phyloP scores from a whole-genome alignment of 2,329 filamentous ascomycete genomes.

The Nemania bipapillata region DNA sequence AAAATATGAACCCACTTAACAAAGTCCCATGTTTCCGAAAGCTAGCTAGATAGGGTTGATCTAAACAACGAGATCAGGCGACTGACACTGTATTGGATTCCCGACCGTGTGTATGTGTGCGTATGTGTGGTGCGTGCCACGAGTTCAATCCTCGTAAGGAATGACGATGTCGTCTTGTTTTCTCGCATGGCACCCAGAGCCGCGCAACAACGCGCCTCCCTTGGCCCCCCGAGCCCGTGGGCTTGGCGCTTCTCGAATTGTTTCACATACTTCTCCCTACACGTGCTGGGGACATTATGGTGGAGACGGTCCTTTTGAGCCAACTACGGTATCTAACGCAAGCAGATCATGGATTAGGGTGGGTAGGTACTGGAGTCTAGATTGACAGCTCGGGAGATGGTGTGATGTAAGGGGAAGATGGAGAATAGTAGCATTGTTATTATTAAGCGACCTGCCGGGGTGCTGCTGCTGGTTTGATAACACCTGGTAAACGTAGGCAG shows the following conservation, averaged over 20 bases:
- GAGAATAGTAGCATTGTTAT: slow-evolving; percentile 19
- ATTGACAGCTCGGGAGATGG: slow-evolving; percentile 10
- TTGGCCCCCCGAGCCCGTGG: slow-evolving; percentile 18
- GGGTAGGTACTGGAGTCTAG: background rate
- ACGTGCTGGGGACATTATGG: slow-evolving; percentile 4
- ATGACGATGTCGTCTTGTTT: background rate
- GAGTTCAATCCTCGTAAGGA: background rate
- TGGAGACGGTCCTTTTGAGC: slow-evolving; percentile 12
- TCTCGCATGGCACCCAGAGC: slow-evolving; percentile 8
- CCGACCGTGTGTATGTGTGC: background rate
- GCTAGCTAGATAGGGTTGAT: background rate
- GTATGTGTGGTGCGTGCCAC: too few relatives aligned
- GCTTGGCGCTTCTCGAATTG: slow-evolving; percentile 34
- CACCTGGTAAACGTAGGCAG: background rate
- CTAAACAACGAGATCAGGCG: background rate
- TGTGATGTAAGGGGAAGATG: background rate
- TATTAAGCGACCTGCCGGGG: slow-evolving; percentile 20
- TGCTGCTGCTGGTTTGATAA: background rate
- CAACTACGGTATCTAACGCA: slow-evolving; percentile 5
- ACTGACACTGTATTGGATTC: background rate
- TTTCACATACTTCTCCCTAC: slow-evolving; percentile 32
- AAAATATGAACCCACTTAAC: background rate
- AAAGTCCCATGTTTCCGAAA: background rate
- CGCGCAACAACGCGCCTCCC: background rate
- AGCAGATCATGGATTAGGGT: slow-evolving; percentile 22